Percentiles rank a stretch among this genome's conserved stretches.
These are phyloP conservation scores for Colletotrichum falcatum DNA, from an alignment of 2,329 filamentous ascomycete species.

Conservation along the genomic window DNA sequence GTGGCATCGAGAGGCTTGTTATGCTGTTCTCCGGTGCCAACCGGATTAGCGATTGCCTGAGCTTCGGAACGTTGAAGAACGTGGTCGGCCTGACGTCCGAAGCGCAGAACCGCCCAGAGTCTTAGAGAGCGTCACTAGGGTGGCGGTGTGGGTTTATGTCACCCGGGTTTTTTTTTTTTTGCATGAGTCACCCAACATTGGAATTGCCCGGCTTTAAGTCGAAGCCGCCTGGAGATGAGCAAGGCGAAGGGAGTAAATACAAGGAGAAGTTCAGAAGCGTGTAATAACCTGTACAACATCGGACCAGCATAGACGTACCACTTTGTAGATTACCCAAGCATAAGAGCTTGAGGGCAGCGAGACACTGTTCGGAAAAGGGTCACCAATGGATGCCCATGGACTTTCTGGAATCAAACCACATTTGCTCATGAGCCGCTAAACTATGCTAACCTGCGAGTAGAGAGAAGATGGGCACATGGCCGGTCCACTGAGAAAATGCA, in stretches of 20 bases:
- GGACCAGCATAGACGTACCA: conserved; percentile 3
- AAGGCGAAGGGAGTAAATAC: background rate
- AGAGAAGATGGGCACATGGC: background rate
- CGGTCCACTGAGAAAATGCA: no score
- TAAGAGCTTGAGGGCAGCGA: background rate
- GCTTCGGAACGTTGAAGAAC: conserved; percentile 86
- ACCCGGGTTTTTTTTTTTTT: background rate
- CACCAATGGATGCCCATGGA: background rate
- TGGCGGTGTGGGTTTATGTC: background rate
- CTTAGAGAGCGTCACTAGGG: background rate
- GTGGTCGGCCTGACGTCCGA: conserved; percentile 65
- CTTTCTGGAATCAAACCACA: background rate
- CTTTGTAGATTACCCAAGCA: conserved; percentile 10
- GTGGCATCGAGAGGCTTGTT: conserved; percentile 88
- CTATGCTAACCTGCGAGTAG: background rate
- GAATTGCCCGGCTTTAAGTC: background rate
- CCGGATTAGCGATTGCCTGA: conserved; percentile 86
- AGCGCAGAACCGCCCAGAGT: conserved; percentile 30
- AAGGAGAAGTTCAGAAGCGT: background rate
- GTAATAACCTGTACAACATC: conserved; percentile 22
- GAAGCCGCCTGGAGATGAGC: background rate
- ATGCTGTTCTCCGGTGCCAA: conserved; percentile 88
- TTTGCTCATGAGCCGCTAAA: background rate
- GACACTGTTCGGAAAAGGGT: background rate
- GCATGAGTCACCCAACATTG: background rate